Evolutionary conservation across 768 basidiomycete genomes (phyloP).

Genomic region (Termitomyces eurrhizus): DNA sequence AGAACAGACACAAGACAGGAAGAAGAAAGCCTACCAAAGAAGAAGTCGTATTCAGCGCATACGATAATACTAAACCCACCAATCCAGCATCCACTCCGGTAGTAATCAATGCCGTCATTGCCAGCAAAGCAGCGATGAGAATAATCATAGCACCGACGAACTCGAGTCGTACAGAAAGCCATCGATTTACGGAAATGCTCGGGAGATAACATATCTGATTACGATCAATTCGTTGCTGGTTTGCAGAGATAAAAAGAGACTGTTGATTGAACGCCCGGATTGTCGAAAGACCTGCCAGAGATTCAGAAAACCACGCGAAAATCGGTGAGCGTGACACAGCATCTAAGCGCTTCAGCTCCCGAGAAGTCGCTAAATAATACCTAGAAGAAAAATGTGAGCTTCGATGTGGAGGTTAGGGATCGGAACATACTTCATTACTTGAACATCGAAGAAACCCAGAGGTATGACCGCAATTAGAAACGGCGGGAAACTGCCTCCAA

Average conservation of each 20-base stretch:
- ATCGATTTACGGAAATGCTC: constrained; percentile 73
- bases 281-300: constrained; percentile 69
- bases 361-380: constrained; percentile 84
- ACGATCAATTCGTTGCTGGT: constrained; percentile 73
- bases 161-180: constrained; percentile 83
- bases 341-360: constrained; percentile 86
- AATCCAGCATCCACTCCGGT: constrained; percentile 83
- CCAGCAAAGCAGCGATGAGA: constrained; percentile 61
- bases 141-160: constrained; percentile 82
- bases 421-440: constrained; percentile 69
- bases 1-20: neutral
- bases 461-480: constrained; percentile 77
- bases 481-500: constrained; percentile 77
- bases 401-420: neutral
- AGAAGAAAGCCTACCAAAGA: constrained; percentile 50
- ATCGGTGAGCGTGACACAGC: constrained; percentile 89
- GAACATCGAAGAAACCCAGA: constrained; percentile 72
- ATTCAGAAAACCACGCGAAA: constrained; percentile 86
- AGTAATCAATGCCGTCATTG: constrained; percentile 67
- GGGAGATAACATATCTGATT: constrained; percentile 81
- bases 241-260: constrained; percentile 58
- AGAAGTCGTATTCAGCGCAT: constrained; percentile 81
- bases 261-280: constrained; percentile 81
- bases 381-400: constrained; percentile 31
- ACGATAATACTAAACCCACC: constrained; percentile 82